Percentiles rank a stretch among this genome's conserved stretches.
phyloP scores from a whole-genome alignment of 768 basidiomycete species.

The Ramaria sp. region DNA sequence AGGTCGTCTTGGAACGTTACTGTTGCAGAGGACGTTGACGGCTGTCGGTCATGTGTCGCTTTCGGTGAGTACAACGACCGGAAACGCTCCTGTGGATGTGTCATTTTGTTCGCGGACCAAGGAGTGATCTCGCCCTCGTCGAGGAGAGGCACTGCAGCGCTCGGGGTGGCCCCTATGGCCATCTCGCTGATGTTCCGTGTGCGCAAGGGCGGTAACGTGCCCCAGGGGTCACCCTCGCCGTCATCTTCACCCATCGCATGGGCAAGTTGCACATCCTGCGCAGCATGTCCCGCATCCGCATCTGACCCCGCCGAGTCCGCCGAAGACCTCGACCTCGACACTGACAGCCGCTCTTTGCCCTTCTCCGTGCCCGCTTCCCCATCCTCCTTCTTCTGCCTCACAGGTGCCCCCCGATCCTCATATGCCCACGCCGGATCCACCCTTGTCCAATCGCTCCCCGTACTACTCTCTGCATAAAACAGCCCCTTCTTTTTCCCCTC shows the following conservation, averaged over 20 bases:
- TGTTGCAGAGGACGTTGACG: neutral
- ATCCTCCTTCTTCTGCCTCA: constrained; percentile 18
- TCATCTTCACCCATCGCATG: constrained; percentile 13
- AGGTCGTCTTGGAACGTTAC: neutral
- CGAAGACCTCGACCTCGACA: constrained; percentile 2
- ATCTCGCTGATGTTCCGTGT: constrained; percentile 19
- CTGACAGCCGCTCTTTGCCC: neutral
- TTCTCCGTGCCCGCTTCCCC: constrained; percentile 9
- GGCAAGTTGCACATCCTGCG: constrained; percentile 1
- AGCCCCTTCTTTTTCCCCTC: constrained; percentile 20
- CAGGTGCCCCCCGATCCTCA: constrained; percentile 25
- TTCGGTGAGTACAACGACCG: neutral
- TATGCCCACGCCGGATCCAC: constrained; percentile 24
- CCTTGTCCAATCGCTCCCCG: constrained; percentile 6
- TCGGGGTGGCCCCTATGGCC: neutral
- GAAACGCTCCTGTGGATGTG: neutral
- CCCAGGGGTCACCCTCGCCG: neutral
- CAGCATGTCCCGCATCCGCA: constrained; percentile 4
- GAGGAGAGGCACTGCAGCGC: constrained; percentile 22
- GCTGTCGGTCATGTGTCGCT: neutral
- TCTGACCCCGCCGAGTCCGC: constrained; percentile 5
- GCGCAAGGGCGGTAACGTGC: constrained; percentile 11
- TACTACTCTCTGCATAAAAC: constrained; percentile 1
- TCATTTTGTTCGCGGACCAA: neutral
- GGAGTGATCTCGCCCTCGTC: neutral